phyloP scores from a whole-genome alignment of 2,329 filamentous ascomycete species.

The Aspergillus intermedius region DNA sequence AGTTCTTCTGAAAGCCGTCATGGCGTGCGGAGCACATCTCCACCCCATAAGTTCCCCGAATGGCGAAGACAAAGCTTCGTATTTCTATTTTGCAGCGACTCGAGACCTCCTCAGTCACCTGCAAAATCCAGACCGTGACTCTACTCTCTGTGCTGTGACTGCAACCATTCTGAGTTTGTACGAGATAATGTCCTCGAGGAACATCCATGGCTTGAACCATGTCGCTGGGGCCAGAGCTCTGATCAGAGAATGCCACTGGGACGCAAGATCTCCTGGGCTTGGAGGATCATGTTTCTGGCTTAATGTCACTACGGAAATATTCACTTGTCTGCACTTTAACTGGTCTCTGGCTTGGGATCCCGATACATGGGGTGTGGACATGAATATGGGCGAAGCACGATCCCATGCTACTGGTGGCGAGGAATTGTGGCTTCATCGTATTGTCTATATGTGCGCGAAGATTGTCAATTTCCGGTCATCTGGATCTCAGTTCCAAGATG shows the following conservation, averaged over 20 bases:
- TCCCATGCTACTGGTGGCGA: slow-evolving; percentile 56
- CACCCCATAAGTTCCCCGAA: slow-evolving; percentile 64
- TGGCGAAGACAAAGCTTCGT: slow-evolving; percentile 67
- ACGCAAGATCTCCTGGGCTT: slow-evolving; percentile 68
- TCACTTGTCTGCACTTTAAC: slow-evolving; percentile 79
- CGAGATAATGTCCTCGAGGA: slow-evolving; percentile 81
- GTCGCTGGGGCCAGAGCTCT: slow-evolving; percentile 77
- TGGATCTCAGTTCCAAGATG: slow-evolving; percentile 55
- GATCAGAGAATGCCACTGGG: slow-evolving; percentile 87
- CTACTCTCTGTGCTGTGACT: slow-evolving; percentile 75
- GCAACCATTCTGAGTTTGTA: slow-evolving; percentile 87
- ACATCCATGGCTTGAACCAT: slow-evolving; percentile 77
- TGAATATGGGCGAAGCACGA: slow-evolving; percentile 58
- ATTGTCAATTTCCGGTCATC: slow-evolving; percentile 76
- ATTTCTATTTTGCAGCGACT: slow-evolving; percentile 82
- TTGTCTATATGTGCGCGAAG: slow-evolving; percentile 82
- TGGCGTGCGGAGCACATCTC: slow-evolving; percentile 81
- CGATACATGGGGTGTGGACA: slow-evolving; percentile 80
- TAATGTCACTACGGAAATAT: slow-evolving; percentile 83
- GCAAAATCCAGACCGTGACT: slow-evolving; percentile 79
- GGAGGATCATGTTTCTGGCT: slow-evolving; percentile 91
- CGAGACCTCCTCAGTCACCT: slow-evolving; percentile 67
- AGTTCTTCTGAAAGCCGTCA: slow-evolving; percentile 80
- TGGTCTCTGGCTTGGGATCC: slow-evolving; percentile 85
- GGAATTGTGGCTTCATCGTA: slow-evolving; percentile 81